These are phyloP conservation scores for Drechslerella coelobrocha DNA, from an alignment of 2,329 filamentous ascomycete species.

Conservation along the genomic window DNA sequence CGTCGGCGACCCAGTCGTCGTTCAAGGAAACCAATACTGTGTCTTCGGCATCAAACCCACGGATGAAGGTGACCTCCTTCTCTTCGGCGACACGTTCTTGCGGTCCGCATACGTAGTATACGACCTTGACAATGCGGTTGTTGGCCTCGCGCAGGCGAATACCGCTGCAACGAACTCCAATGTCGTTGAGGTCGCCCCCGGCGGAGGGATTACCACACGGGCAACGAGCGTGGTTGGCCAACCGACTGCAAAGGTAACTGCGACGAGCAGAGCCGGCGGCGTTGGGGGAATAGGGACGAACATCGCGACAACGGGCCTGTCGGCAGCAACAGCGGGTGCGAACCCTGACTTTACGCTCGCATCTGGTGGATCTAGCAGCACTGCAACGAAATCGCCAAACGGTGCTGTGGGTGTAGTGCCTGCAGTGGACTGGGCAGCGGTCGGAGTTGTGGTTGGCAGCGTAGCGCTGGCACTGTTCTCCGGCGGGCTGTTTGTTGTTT, in stretches of 20 bases:
- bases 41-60: slow-evolving; percentile 70
- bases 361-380: slow-evolving; percentile 1
- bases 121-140: slow-evolving; percentile 63
- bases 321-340: slow-evolving; percentile 6
- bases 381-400: slow-evolving; percentile 18
- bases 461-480: slow-evolving; percentile 27
- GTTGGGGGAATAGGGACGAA: slow-evolving; percentile 34
- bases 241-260: slow-evolving; percentile 25
- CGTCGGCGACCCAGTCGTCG: slow-evolving; percentile 60
- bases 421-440: slow-evolving; percentile 31
- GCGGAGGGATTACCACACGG: slow-evolving; percentile 29
- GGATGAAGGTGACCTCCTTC: slow-evolving; percentile 63
- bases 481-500: slow-evolving; percentile 22
- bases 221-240: slow-evolving; percentile 23
- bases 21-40: slow-evolving; percentile 68
- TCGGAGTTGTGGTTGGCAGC: slow-evolving; percentile 32
- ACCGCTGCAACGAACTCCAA: slow-evolving; percentile 25
- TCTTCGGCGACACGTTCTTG: slow-evolving; percentile 75
- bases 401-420: slow-evolving; percentile 19
- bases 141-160: slow-evolving; percentile 39
- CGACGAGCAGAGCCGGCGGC: slow-evolving; percentile 34
- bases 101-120: slow-evolving; percentile 78
- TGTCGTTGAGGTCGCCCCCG: slow-evolving; percentile 27
- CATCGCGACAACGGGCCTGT: slow-evolving; percentile 23
- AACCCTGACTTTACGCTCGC: slow-evolving; percentile 25